A percentile compares a stretch with the other conserved stretches of the same genome.
Conservation (phyloP, 352 stramenopile species). For the Phytophthora cryptogea region DNA sequence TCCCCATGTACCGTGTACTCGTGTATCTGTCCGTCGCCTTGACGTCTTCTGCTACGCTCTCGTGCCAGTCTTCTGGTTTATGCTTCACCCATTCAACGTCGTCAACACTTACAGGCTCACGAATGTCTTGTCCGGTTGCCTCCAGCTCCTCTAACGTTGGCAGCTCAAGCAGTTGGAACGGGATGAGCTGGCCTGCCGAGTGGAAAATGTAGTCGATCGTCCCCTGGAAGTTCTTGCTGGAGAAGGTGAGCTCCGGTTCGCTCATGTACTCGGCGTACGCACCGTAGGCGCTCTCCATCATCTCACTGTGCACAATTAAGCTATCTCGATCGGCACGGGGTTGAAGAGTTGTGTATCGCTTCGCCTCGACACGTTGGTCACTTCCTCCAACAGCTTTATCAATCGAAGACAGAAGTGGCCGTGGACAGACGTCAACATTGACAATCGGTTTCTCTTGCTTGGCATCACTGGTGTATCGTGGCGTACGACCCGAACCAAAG, state of each 20-base stretch:
- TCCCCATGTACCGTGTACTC: slow-evolving; percentile 51
- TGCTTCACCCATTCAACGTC: slow-evolving; percentile 53
- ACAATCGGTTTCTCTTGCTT: slow-evolving; percentile 40
- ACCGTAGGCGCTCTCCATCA: slow-evolving; percentile 77
- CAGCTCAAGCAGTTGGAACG: slow-evolving; percentile 62
- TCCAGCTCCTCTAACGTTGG: slow-evolving; percentile 51
- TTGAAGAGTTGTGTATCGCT: slow-evolving; percentile 43
- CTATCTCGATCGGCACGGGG: slow-evolving; percentile 50
- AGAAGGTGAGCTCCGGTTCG: slow-evolving; percentile 76
- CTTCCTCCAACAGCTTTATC: slow-evolving; percentile 5
- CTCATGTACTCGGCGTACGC: slow-evolving; percentile 52
- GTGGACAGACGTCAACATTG: slow-evolving; percentile 47
- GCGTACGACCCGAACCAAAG: slow-evolving; percentile 66
- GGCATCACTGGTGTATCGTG: slow-evolving; percentile 44
- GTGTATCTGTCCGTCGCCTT: slow-evolving; percentile 11
- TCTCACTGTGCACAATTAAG: slow-evolving; percentile 61
- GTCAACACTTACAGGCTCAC: slow-evolving; percentile 12
- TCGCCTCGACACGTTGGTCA: slow-evolving; percentile 23
- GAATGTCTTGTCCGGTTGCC: slow-evolving; percentile 45
- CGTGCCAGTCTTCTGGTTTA: slow-evolving; percentile 43
- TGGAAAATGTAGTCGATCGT: slow-evolving; percentile 90
- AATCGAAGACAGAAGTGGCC: slow-evolving; percentile 28
- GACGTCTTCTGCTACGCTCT: slow-evolving; percentile 30
- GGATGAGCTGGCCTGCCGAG: slow-evolving; percentile 49
- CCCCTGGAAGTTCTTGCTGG: slow-evolving; percentile 54